Evolutionary conservation across 805 yeast genomes (phyloP).

Genomic region (Yamadazyma phyllophila): DNA sequence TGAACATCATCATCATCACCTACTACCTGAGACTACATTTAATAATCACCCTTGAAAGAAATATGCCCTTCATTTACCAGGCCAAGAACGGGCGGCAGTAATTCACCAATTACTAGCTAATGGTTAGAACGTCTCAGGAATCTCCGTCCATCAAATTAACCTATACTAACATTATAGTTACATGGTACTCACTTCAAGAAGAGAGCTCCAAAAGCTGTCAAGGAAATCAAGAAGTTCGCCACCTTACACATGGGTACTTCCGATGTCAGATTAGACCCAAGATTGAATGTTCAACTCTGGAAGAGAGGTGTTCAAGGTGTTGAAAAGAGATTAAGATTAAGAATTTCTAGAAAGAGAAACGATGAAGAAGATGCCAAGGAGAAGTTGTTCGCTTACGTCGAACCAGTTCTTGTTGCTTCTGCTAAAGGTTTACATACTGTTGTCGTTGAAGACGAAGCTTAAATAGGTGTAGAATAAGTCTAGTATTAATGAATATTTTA

Average conservation of each 20-base stretch:
- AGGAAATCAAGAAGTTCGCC: constrained; percentile 98
- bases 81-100: too few relatives aligned
- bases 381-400: constrained; percentile 96
- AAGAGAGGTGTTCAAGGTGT: constrained; percentile 99
- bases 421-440: constrained; percentile 97
- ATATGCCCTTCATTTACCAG: too few relatives aligned
- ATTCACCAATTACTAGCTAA: too few relatives aligned
- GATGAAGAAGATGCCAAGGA: constrained; percentile 99
- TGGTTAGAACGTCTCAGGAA: too few relatives aligned
- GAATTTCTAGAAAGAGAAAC: constrained; percentile 99
- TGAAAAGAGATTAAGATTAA: constrained; percentile 96
- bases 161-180: constrained; percentile 57
- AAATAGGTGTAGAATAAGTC: constrained; percentile 21
- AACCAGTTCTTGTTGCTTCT: constrained; percentile 91
- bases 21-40: too few relatives aligned
- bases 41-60: too few relatives aligned
- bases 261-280: constrained; percentile 99
- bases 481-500: constrained; percentile 10
- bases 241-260: constrained; percentile 98
- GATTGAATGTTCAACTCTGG: constrained; percentile 98
- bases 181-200: constrained; percentile 99
- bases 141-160: background rate
- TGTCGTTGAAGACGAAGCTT: constrained; percentile 78
- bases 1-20: too few relatives aligned
- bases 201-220: constrained; percentile 99